Conservation (phyloP, 1,284 basidiomycete species). For the Taiwanofungus camphoratus region DNA sequence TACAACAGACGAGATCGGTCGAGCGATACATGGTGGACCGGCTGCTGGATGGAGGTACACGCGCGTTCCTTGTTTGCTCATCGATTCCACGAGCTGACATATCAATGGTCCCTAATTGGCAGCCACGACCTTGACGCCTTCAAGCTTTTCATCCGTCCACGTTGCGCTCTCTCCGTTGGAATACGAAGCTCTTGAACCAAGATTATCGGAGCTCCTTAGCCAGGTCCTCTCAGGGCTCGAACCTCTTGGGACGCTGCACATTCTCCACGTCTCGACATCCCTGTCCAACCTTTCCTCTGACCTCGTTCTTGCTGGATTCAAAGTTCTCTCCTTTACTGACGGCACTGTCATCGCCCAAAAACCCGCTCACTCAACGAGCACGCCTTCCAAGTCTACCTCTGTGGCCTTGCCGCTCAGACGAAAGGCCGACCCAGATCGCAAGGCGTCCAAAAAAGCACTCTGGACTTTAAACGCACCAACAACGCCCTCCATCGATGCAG, state of each 20-base stretch:
- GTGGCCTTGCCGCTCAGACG: constrained; percentile 42
- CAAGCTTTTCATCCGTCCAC: constrained; percentile 59
- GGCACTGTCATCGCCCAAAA: constrained; percentile 61
- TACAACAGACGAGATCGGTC: constrained; percentile 48
- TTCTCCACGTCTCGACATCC: constrained; percentile 46
- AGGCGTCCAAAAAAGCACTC: constrained; percentile 69
- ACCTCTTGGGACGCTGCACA: constrained; percentile 62
- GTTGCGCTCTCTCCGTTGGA: constrained; percentile 56
- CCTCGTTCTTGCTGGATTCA: constrained; percentile 60
- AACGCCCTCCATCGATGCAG: constrained; percentile 69
- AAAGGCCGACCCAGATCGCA: constrained; percentile 49
- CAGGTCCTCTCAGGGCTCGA: constrained; percentile 53
- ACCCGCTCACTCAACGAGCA: constrained; percentile 39
- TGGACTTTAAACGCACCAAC: constrained; percentile 67
- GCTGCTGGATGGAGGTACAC: constrained; percentile 65
- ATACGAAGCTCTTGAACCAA: constrained; percentile 49
- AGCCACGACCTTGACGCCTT: constrained; percentile 56
- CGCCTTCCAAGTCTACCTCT: constrained; percentile 29
- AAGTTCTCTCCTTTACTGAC: constrained; percentile 40
- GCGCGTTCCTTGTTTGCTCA: constrained; percentile 11
- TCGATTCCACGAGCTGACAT: constrained; percentile 7
- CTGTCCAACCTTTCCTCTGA: constrained; percentile 45
- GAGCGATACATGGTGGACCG: constrained; percentile 75
- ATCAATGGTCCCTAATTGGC: constrained; percentile 9
- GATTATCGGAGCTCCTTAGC: constrained; percentile 48